A percentile compares a stretch with the other conserved stretches of the same genome.
Conservation (phyloP, 169 alveolate species). For the Condylostoma magnum region DNA sequence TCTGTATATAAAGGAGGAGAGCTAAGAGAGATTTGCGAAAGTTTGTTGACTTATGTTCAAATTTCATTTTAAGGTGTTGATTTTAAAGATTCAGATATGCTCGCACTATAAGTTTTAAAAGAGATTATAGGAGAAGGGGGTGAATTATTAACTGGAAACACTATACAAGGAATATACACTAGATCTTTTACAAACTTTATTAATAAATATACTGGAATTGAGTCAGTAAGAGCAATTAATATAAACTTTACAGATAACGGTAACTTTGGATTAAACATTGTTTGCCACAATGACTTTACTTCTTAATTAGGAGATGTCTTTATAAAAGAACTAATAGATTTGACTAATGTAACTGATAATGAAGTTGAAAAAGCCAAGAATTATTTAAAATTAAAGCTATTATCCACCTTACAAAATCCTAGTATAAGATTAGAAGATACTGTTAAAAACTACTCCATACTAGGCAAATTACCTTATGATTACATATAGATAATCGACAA, state of each 20-base stretch:
- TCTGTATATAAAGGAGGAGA: conserved; percentile 6
- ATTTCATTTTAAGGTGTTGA: conserved; percentile 10
- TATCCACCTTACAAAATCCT: neutral
- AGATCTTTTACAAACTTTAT: conserved; percentile 22
- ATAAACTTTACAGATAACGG: conserved; percentile 11
- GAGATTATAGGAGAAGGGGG: conserved; percentile 37
- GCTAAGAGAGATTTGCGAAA: neutral
- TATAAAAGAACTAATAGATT: neutral
- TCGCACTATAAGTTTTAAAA: conserved; percentile 9
- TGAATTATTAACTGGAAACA: conserved; percentile 40
- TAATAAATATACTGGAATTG: conserved; percentile 17
- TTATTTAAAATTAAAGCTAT: neutral
- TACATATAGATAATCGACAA: neutral
- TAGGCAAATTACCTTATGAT: conserved; percentile 11
- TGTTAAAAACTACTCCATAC: neutral
- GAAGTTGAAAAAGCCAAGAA: conserved; percentile 22
- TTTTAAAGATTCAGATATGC: conserved; percentile 22
- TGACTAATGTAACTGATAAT: conserved; percentile 12
- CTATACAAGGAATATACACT: conserved; percentile 46
- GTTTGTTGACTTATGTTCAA: neutral
- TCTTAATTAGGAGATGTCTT: neutral
- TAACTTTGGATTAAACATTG: conserved; percentile 20
- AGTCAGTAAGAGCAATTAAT: neutral
- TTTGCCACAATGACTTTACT: neutral
- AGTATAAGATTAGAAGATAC: neutral